Conservation (phyloP, 805 yeast genomes). For the Jamesozyma spencerorum region DNA sequence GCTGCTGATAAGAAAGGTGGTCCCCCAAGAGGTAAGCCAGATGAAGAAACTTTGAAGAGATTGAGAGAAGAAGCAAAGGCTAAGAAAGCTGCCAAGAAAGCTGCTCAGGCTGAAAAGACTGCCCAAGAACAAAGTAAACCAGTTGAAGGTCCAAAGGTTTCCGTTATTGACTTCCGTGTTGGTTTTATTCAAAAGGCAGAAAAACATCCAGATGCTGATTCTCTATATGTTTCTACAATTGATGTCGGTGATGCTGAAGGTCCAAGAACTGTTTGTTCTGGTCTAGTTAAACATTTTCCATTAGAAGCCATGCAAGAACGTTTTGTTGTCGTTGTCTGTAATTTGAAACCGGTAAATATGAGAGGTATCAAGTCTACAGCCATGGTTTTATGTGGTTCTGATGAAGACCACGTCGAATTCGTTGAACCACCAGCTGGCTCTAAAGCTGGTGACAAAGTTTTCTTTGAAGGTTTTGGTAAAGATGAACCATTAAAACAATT, state of each 20-base stretch:
- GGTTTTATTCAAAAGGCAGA: constrained; percentile 95
- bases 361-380: constrained; percentile 93
- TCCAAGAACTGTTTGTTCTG: constrained; percentile 97
- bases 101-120: constrained; percentile 45
- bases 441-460: constrained; percentile 91
- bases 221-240: constrained; percentile 91
- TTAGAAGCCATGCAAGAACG: constrained; percentile 95
- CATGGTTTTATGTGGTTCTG: constrained; percentile 94
- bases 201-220: constrained; percentile 96
- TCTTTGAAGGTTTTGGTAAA: constrained; percentile 78
- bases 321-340: constrained; percentile 82
- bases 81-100: constrained; percentile 48
- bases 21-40: constrained; percentile 37
- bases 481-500: constrained; percentile 84
- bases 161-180: constrained; percentile 84
- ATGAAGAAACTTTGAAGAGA: constrained; percentile 39
- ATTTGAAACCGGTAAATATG: constrained; percentile 96
- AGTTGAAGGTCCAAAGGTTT: constrained; percentile 64
- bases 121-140: constrained; percentile 28
- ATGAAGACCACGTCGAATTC: constrained; percentile 68
- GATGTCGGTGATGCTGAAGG: constrained; percentile 94
- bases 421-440: constrained; percentile 91
- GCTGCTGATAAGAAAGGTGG: constrained; percentile 16
- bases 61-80: constrained; percentile 49
- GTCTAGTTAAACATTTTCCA: constrained; percentile 81